Conservation (phyloP, 441 rosid genomes). For the Brassica hybrid region DNA sequence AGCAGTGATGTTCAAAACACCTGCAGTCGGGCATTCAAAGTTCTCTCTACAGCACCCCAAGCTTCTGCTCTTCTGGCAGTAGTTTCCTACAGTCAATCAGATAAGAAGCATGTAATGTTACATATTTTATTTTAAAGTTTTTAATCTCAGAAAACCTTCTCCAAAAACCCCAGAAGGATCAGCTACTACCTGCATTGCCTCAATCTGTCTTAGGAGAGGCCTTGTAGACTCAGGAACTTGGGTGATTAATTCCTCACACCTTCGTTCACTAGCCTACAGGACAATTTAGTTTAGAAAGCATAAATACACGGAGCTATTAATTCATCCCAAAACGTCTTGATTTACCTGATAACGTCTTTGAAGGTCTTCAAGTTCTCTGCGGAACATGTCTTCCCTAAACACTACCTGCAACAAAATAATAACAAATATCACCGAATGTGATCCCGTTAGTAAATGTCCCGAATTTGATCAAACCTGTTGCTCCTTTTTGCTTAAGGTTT, state of each 20-base stretch:
- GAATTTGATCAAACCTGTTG: slow-evolving; percentile 73
- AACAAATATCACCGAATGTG: slow-evolving; percentile 20
- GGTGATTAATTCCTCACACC: slow-evolving; percentile 95
- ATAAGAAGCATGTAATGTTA: slow-evolving; percentile 32
- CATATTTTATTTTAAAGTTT: not conserved
- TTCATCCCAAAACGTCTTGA: slow-evolving; percentile 26
- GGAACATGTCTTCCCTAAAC: slow-evolving; percentile 81
- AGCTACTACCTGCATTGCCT: slow-evolving; percentile 88
- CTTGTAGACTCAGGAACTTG: slow-evolving; percentile 99
- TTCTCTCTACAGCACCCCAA: slow-evolving; percentile 96
- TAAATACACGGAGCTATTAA: not conserved
- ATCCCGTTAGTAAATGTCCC: slow-evolving; percentile 25
- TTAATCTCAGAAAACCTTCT: slow-evolving; percentile 12
- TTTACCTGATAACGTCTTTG: slow-evolving; percentile 91
- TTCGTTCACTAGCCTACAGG: slow-evolving; percentile 92
- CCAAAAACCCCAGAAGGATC: slow-evolving; percentile 20
- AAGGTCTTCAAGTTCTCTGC: slow-evolving; percentile 85
- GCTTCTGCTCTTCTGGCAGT: slow-evolving; percentile 92
- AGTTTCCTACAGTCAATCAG: slow-evolving; percentile 70
- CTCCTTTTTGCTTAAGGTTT: slow-evolving; percentile 88
- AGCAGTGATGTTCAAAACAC: slow-evolving; percentile 47
- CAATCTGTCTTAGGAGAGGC: slow-evolving; percentile 97
- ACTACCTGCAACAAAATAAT: slow-evolving; percentile 58
- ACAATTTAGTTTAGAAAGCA: slow-evolving; percentile 19
- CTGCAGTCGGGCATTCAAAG: slow-evolving; percentile 88